phyloP scores from a whole-genome alignment of 805 yeast species.

The Ogataea pignaliae region DNA sequence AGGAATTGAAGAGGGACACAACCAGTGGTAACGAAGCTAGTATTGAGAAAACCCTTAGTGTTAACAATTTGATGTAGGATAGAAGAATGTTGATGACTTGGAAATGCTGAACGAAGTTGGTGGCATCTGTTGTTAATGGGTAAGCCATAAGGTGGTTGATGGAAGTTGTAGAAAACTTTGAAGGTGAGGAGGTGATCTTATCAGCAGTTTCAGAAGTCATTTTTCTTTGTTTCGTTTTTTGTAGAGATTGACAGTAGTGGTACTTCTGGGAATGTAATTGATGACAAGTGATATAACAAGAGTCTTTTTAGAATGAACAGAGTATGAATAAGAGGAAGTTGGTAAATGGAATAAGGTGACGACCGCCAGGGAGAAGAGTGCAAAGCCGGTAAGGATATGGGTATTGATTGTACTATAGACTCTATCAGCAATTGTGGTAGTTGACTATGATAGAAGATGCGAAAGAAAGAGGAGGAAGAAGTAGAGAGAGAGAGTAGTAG shows the following conservation, averaged over 20 bases:
- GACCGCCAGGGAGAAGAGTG: neutral
- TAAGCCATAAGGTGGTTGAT: conserved; percentile 28
- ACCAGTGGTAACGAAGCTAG: conserved; percentile 16
- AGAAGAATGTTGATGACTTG: conserved; percentile 15
- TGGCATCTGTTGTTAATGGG: conserved; percentile 27
- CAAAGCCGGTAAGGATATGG: no score
- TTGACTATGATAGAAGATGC: no score
- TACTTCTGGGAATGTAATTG: no score
- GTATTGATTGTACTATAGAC: no score
- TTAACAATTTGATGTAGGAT: conserved; percentile 11
- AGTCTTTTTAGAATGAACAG: no score
- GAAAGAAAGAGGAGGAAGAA: no score
- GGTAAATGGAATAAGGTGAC: neutral
- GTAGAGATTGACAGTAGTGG: no score
- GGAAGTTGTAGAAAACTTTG: conserved; percentile 11
- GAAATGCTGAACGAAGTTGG: conserved; percentile 12
- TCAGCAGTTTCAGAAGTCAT: conserved; percentile 5
- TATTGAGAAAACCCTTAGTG: conserved; percentile 9
- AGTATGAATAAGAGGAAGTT: neutral
- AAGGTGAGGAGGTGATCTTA: conserved; percentile 4
- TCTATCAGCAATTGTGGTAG: no score
- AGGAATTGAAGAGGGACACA: conserved; percentile 14
- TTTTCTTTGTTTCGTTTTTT: no score
- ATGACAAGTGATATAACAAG: neutral
- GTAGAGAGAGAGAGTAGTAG: neutral